Conservation (phyloP, 768 basidiomycete species). For the Favolaschia claudopus region DNA sequence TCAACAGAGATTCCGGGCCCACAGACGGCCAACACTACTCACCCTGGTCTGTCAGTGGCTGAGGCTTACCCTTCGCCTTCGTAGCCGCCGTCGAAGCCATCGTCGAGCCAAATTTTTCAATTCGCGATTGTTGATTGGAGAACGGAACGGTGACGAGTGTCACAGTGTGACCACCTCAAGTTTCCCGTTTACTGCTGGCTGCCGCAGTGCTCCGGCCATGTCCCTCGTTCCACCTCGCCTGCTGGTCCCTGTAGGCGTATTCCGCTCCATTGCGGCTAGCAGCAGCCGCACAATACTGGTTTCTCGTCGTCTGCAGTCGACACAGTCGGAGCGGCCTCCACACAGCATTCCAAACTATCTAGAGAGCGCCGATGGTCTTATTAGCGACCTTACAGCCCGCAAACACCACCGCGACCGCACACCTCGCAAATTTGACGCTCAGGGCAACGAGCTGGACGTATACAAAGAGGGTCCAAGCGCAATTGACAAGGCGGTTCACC, state of each 20-base stretch:
- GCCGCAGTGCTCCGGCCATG: constrained; percentile 38
- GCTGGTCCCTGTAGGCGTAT: constrained; percentile 30
- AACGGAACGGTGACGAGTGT: constrained; percentile 39
- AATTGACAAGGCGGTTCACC: constrained; percentile 92
- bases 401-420: constrained; percentile 32
- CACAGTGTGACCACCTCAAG: constrained; percentile 45
- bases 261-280: constrained; percentile 25
- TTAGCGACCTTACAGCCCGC: constrained; percentile 46
- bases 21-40: constrained; percentile 31
- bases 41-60: constrained; percentile 78
- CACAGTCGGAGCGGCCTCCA: constrained; percentile 47
- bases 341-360: constrained; percentile 31
- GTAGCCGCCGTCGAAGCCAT: constrained; percentile 59
- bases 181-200: constrained; percentile 46
- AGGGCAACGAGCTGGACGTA: constrained; percentile 65
- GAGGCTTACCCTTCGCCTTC: constrained; percentile 67
- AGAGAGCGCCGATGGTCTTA: constrained; percentile 41
- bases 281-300: constrained; percentile 35
- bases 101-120: constrained; percentile 26
- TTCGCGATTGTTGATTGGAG: constrained; percentile 14
- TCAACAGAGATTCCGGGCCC: constrained; percentile 40
- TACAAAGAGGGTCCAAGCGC: constrained; percentile 87
- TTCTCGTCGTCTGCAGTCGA: constrained; percentile 61
- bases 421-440: constrained; percentile 42
- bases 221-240: constrained; percentile 53